Evolutionary conservation across 2,329 filamentous ascomycete genomes (phyloP).

Genomic region (Dothideomycetes sp.): DNA sequence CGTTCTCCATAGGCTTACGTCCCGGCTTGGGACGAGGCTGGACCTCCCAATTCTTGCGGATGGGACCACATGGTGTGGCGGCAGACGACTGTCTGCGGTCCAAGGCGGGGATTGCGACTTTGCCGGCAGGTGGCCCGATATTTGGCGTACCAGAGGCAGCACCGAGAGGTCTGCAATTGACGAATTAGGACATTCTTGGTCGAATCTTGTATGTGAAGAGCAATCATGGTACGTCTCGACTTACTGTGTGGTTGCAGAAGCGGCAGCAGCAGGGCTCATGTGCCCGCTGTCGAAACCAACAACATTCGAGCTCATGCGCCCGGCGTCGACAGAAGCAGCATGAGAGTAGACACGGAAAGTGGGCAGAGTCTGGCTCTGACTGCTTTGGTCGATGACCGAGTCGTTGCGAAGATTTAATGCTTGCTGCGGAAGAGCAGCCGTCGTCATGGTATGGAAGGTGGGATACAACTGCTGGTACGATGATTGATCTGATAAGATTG

Average conservation of each 20-base stretch:
- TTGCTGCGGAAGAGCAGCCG: neutral
- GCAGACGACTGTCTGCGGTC: conserved; percentile 1
- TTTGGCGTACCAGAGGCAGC: conserved; percentile 3
- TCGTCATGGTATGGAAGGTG: neutral
- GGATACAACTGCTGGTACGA: neutral
- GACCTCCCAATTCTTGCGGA: conserved; percentile 21
- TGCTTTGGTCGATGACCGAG: too few relatives aligned
- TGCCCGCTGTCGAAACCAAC: too few relatives aligned
- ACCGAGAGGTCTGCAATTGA: neutral
- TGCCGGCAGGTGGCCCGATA: conserved; percentile 2
- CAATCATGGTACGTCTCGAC: conserved; percentile 5
- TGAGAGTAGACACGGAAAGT: too few relatives aligned
- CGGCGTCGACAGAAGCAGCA: too few relatives aligned
- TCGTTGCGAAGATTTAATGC: neutral
- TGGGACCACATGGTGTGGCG: conserved; percentile 7
- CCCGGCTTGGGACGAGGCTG: conserved; percentile 55
- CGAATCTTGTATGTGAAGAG: too few relatives aligned
- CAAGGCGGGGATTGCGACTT: conserved; percentile 9
- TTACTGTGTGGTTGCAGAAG: too few relatives aligned
- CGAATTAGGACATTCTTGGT: too few relatives aligned
- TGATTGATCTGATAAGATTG: conserved; percentile 13
- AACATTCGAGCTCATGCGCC: neutral
- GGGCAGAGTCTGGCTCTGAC: too few relatives aligned
- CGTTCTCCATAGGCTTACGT: conserved; percentile 67
- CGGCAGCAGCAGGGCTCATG: too few relatives aligned